Conservation (phyloP, 768 basidiomycete genomes). For the Mrakia blollopis region DNA sequence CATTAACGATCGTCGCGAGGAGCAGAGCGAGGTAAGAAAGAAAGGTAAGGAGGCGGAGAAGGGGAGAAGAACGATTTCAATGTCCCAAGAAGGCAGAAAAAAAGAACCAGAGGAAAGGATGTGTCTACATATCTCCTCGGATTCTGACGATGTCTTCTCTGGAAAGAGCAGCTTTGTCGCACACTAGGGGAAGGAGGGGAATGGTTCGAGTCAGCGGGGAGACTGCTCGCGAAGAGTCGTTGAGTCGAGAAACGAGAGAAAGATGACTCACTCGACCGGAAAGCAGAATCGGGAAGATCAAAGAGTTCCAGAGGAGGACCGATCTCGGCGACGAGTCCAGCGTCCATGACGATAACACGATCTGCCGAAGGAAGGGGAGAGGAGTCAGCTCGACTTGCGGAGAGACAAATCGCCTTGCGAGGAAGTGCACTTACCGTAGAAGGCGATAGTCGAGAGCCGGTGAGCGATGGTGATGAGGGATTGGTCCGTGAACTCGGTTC, state of each 20-base stretch:
- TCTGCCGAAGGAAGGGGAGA: neutral
- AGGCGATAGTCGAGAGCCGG: constrained; percentile 45
- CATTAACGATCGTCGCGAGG: no score
- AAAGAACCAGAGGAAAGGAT: neutral
- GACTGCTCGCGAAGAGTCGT: neutral
- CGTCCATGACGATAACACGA: constrained; percentile 28
- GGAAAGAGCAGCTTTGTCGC: constrained; percentile 19
- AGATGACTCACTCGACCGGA: constrained; percentile 24
- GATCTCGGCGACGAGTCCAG: constrained; percentile 24
- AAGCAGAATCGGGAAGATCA: constrained; percentile 14
- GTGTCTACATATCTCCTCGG: constrained; percentile 5
- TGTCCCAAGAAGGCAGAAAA: neutral
- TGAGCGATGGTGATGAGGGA: constrained; percentile 85
- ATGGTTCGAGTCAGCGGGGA: neutral
- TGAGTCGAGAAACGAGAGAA: no score
- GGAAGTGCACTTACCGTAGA: neutral
- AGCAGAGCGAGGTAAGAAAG: no score
- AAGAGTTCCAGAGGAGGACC: constrained; percentile 26
- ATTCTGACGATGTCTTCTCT: constrained; percentile 27
- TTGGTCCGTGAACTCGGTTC: constrained; percentile 73
- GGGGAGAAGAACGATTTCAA: no score
- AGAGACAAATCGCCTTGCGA: neutral
- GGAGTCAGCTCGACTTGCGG: neutral
- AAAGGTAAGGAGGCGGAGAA: no score
- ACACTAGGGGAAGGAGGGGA: constrained; percentile 9